Evolutionary conservation across 2,329 filamentous ascomycete species (phyloP).

Genomic region (Mollisia scopiformis): DNA sequence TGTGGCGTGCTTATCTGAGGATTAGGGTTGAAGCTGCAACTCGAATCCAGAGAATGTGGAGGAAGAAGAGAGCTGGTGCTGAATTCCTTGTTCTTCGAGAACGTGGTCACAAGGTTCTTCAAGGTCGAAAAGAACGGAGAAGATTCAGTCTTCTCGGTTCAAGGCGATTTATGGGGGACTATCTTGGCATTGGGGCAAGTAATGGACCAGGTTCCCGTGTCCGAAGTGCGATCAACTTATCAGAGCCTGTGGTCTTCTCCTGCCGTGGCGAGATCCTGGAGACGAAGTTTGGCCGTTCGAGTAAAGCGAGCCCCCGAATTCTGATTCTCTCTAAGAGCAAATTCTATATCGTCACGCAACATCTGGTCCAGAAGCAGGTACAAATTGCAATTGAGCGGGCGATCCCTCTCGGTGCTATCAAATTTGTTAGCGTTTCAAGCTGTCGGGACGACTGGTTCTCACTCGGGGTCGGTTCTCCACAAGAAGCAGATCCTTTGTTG

Average conservation of each 20-base stretch:
- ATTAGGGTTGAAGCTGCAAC: constrained; percentile 92
- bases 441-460: constrained; percentile 97
- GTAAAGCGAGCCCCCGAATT: constrained; percentile 86
- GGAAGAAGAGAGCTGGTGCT: constrained; percentile 86
- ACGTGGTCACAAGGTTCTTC: constrained; percentile 80
- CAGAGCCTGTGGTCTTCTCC: constrained; percentile 82
- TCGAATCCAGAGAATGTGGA: constrained; percentile 93
- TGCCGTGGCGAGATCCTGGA: constrained; percentile 89
- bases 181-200: constrained; percentile 82
- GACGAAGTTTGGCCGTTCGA: constrained; percentile 94
- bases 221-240: constrained; percentile 72
- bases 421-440: constrained; percentile 80
- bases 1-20: constrained; percentile 94
- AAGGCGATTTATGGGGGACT: constrained; percentile 91
- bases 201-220: constrained; percentile 82
- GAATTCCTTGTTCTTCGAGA: constrained; percentile 89
- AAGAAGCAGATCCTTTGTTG: constrained; percentile 91
- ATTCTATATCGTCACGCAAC: constrained; percentile 87
- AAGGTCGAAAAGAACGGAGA: constrained; percentile 85
- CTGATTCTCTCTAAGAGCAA: constrained; percentile 84
- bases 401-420: constrained; percentile 84
- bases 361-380: constrained; percentile 78
- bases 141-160: constrained; percentile 91
- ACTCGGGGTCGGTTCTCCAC: constrained; percentile 83
- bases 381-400: constrained; percentile 81